These are phyloP conservation scores for Aschersonia sp. DNA, from an alignment of 2,329 filamentous ascomycete genomes.

Conservation along the genomic window DNA sequence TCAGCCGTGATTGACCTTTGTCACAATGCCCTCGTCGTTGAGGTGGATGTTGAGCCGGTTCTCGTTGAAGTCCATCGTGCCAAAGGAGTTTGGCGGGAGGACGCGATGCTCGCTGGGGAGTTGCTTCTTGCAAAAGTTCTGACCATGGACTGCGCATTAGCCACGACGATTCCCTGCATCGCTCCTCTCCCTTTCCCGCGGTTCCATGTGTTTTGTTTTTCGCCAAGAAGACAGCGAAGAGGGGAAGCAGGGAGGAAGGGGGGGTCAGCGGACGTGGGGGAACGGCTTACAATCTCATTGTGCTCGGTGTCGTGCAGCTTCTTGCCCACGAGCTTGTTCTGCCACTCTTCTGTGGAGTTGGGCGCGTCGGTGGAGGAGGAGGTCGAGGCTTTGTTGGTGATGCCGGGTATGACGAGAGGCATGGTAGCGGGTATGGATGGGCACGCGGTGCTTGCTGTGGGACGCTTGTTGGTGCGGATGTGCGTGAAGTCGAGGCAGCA, in stretches of 20 bases:
- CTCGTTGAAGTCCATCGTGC: conserved; percentile 41
- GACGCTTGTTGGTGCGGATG: too few species aligned
- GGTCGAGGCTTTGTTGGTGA: conserved; percentile 18
- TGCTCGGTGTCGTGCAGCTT: conserved; percentile 35
- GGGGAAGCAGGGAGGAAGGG: background rate
- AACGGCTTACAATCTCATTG: conserved; percentile 32
- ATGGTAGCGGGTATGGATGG: conserved; percentile 22
- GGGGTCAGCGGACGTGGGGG: too few species aligned
- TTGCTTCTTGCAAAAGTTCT: conserved; percentile 47
- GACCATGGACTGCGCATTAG: background rate
- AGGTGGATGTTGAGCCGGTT: conserved; percentile 45
- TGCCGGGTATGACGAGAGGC: conserved; percentile 50
- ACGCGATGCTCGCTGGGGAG: conserved; percentile 42
- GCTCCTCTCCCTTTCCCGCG: background rate
- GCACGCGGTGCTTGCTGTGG: background rate
- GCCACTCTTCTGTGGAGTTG: conserved; percentile 41
- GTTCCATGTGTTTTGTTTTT: background rate
- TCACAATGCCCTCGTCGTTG: conserved; percentile 44
- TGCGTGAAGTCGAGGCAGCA: background rate
- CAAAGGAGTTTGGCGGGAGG: conserved; percentile 40
- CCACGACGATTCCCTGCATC: too few species aligned
- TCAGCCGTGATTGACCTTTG: conserved; percentile 41
- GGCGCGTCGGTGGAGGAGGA: conserved; percentile 19
- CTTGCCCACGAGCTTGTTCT: conserved; percentile 49
- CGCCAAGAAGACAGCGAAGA: background rate